phyloP scores from a whole-genome alignment of 2,329 filamentous ascomycete species.

The Lomentospora prolificans region DNA sequence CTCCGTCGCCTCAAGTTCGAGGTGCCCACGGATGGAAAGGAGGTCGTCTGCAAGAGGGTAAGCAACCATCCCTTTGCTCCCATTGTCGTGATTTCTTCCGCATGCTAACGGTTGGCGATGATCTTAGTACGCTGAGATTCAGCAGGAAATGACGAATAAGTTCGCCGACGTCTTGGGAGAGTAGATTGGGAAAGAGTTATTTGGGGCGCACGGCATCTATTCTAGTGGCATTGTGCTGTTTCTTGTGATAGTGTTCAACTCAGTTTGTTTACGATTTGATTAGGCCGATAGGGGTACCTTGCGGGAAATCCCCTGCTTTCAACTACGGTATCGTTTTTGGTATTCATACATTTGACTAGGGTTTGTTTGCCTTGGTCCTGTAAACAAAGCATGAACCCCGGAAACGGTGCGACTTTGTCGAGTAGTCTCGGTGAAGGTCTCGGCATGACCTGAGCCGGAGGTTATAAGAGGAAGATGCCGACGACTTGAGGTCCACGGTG shows the following conservation, averaged over 20 bases:
- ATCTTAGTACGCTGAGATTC: conserved; percentile 75
- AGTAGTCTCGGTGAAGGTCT: too few relatives aligned
- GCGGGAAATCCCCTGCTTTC: too few relatives aligned
- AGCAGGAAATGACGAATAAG: conserved; percentile 91
- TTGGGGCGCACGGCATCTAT: not conserved
- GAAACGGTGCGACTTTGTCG: too few relatives aligned
- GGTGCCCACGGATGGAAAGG: conserved; percentile 75
- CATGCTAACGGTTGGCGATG: not conserved
- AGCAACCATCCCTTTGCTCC: conserved; percentile 17
- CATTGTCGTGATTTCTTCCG: not conserved
- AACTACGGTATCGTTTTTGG: too few relatives aligned
- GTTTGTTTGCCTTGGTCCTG: too few relatives aligned
- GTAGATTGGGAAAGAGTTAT: conserved; percentile 36
- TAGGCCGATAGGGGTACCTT: too few relatives aligned
- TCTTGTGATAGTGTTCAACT: not conserved
- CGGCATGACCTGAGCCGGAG: too few relatives aligned
- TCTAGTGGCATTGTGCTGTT: not conserved
- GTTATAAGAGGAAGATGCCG: too few relatives aligned
- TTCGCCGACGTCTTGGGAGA: conserved; percentile 95
- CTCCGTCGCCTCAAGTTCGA: conserved; percentile 96
- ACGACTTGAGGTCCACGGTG: too few relatives aligned
- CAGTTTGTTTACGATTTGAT: not conserved
- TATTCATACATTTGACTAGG: too few relatives aligned
- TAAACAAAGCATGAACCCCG: too few relatives aligned
- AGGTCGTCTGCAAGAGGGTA: conserved; percentile 75